Evolutionary conservation across 192 early-diverging fungal genomes (phyloP), one percentile per base, ranked within the genome.

Genomic region (Nowakowskiella sp.): DNA sequence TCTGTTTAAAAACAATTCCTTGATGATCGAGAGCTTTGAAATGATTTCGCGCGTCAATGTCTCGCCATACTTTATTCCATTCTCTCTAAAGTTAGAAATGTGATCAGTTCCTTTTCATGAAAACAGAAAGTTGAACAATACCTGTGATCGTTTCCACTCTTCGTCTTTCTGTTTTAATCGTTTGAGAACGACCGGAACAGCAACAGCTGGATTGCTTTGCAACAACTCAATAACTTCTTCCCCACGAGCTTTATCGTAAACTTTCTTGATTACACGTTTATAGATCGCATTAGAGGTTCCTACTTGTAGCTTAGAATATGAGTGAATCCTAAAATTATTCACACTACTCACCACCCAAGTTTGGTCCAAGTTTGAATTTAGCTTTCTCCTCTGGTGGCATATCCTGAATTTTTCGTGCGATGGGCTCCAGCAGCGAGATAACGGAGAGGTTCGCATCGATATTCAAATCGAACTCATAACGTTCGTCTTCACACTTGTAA

Each of bases 161-260:
- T 99, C 94, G 65, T 97, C 91, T 64, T 99, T 99, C 60, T 97
- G 94, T 71, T 94, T 93, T 22, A 99, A 70, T 19, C 96, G 84
- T 61, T 86, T 90, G 23, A 99, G 67, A 34, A 99, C 87, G 19
- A 99, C 83, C 1, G 96, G 96, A 8, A 97, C 86, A 1, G 91
- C 90, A 4, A 86, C 82, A 0, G 84, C 84, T 3, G 94, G 94
- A 56, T 90, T 92, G 32, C 84, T 81, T 63, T 97, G 91, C 58
- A 99, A 70, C 4, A 88, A 80, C 33, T 95, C 88, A 66, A 97
- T 85, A 5, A 99, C 85, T 54, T 99, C 94, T 4, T 74, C 42
- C 2, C 88, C 91, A 9, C 90, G 81, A 39, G 86, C 88, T 25
- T 65, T 76, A 54, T 92, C 94, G 57, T 99, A 99, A 22, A 99